Conservation (phyloP, 2,329 filamentous ascomycete species). For the Fusarium nygamai region DNA sequence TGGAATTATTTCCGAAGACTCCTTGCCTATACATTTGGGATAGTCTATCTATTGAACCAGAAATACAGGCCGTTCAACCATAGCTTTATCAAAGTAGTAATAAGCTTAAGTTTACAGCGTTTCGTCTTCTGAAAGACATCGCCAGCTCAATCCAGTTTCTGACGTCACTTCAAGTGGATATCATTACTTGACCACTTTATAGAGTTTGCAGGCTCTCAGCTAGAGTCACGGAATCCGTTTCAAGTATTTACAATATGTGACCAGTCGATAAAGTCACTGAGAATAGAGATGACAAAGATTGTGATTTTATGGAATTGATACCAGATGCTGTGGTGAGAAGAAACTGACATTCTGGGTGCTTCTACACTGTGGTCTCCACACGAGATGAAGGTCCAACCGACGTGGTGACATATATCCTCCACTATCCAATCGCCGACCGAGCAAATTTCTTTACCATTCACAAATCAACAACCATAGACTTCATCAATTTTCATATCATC, state of each 20-base stretch:
- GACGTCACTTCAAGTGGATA: neutral
- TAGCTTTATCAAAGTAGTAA: neutral
- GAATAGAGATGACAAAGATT: too few relatives aligned
- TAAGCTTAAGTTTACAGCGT: neutral
- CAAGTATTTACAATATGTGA: neutral
- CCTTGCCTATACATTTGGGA: neutral
- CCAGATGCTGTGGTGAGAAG: neutral
- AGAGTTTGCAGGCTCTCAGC: neutral
- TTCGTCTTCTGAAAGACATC: neutral
- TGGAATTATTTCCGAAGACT: neutral
- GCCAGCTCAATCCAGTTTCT: neutral
- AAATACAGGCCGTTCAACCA: neutral
- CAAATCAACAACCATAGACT: neutral
- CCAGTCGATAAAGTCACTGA: too few relatives aligned
- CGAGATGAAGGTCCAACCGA: slow-evolving; percentile 29
- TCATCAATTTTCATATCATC: neutral
- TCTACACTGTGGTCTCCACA: slow-evolving; percentile 13
- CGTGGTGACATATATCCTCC: neutral
- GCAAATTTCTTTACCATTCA: neutral
- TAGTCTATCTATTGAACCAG: neutral
- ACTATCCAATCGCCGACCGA: neutral
- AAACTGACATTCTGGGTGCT: neutral
- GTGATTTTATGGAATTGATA: neutral
- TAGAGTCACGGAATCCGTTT: neutral
- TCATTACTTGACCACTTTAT: neutral